Evolutionary conservation across 495 filamentous ascomycete genomes (phyloP), one percentile per base, ranked within the genome.

Genomic region (Tuber microsphaerosporum): DNA sequence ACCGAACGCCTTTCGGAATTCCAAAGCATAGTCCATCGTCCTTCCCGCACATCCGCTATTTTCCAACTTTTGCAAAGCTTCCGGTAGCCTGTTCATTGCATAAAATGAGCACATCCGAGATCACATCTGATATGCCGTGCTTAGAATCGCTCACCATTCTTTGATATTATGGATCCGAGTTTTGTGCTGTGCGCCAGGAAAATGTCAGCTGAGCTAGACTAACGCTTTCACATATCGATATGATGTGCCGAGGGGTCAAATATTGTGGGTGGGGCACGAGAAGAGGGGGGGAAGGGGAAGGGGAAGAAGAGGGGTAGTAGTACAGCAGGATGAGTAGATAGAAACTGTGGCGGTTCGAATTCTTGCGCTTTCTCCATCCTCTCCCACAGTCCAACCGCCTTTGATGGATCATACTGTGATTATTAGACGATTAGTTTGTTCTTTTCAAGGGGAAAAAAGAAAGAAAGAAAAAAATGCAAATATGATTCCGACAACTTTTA

Each of bases 241-340:
- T 31, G 2, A 71, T 42, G 14, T 44, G 14, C 69, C n/a, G 7
- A 48, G 71, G 75, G 7, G 22, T 6, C 20, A n/a, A 22, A 51
- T 51, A 51, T 51, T 51, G 20, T 51, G 48, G 46, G 20, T 22
- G 46, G 46, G 46, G 46, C 39, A 41, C 5, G 46, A 48, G 46
- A n/a, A 31, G 19, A 41, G 39, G 39, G 39, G 39, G 39, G 39
- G 34, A 37, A 37, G 34, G 34, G 34, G 34, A 37, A 37, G 2
- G 46, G 69, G 16, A 7, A 26, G 17, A 31, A 2, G 0, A 69
- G 44, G 70, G 31, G 72, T 84, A 41, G 43, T 44, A 88, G 75
- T 87, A 92, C 90, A 74, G 91, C 89, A 45, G 94, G 94, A 86
- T 97, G 94, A 31, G 94, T 97, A 42, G 91, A 93, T 82, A 97